phyloP scores from a whole-genome alignment of 805 yeast genomes.

The Yamadazyma phyllophila region DNA sequence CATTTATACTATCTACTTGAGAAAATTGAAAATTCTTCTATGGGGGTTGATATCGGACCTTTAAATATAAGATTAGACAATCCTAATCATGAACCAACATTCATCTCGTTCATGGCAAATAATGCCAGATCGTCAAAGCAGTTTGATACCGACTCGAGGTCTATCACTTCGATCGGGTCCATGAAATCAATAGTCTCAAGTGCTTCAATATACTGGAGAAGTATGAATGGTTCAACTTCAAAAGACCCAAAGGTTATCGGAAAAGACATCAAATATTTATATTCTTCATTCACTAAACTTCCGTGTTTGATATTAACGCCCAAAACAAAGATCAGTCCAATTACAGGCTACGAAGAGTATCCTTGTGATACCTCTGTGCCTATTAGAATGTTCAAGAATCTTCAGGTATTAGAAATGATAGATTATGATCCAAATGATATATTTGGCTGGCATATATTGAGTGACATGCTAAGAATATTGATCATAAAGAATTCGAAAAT shows the following conservation, averaged over 20 bases:
- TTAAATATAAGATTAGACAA: conserved; percentile 57
- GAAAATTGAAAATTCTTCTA: conserved; percentile 48
- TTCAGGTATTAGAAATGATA: conserved; percentile 57
- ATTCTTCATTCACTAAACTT: conserved; percentile 61
- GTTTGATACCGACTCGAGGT: conserved; percentile 44
- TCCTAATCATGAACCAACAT: conserved; percentile 52
- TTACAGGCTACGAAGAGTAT: conserved; percentile 63
- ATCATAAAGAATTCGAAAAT: conserved; percentile 52
- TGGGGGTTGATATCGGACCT: conserved; percentile 57
- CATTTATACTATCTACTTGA: conserved; percentile 63
- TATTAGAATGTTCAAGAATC: conserved; percentile 55
- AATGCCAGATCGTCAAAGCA: conserved; percentile 45
- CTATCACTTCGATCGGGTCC: conserved; percentile 58
- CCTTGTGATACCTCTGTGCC: conserved; percentile 74
- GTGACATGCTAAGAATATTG: conserved; percentile 54
- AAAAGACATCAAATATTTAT: conserved; percentile 54
- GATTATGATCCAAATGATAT: conserved; percentile 64
- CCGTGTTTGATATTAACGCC: conserved; percentile 64
- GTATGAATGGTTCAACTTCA: conserved; percentile 25
- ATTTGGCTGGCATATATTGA: conserved; percentile 60
- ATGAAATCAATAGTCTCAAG: conserved; percentile 49
- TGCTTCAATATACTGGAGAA: conserved; percentile 42
- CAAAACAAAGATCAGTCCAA: conserved; percentile 55
- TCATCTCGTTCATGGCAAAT: conserved; percentile 57
- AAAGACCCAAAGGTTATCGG: conserved; percentile 44